A percentile compares a stretch with the other conserved stretches of the same genome.
Evolutionary conservation across 495 filamentous ascomycete genomes (phyloP).

Genomic region (Xylaria flabelliformis): DNA sequence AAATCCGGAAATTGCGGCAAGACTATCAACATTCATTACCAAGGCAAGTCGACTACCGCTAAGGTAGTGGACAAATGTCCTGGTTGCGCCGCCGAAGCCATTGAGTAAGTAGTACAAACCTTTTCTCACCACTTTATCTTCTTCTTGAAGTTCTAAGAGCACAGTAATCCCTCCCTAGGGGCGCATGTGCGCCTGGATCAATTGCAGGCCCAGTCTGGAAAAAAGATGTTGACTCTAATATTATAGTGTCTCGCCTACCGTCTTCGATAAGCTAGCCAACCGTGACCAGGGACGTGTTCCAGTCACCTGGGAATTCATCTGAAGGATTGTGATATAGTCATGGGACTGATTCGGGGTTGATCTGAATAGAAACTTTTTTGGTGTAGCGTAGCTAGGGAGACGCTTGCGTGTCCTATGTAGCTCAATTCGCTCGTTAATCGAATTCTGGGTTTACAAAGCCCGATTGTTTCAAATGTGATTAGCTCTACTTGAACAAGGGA

Average conservation of each 20-base stretch:
- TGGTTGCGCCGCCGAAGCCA: conserved; percentile 58
- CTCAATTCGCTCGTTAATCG: conserved; percentile 8
- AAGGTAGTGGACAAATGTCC: conserved; percentile 77
- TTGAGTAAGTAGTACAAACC: conserved; percentile 42
- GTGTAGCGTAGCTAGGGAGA: background rate
- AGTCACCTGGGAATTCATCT: conserved; percentile 47
- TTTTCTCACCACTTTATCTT: background rate
- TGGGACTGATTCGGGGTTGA: background rate
- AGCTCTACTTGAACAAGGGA: background rate
- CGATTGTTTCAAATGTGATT: background rate
- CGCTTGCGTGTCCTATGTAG: background rate
- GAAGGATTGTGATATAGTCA: background rate
- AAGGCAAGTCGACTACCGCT: conserved; percentile 62
- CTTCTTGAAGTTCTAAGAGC: no score
- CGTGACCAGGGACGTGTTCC: conserved; percentile 40
- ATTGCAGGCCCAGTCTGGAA: background rate
- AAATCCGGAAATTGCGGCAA: conserved; percentile 61
- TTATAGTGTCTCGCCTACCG: conserved; percentile 45
- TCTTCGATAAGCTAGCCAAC: conserved; percentile 49
- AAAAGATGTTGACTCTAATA: background rate
- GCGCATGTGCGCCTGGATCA: no score
- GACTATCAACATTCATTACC: conserved; percentile 61
- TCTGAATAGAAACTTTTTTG: background rate
- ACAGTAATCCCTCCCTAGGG: background rate
- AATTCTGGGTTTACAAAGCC: background rate